Evolutionary conservation across 495 filamentous ascomycete species (phyloP).

Genomic region (Tuber microsphaerosporum): DNA sequence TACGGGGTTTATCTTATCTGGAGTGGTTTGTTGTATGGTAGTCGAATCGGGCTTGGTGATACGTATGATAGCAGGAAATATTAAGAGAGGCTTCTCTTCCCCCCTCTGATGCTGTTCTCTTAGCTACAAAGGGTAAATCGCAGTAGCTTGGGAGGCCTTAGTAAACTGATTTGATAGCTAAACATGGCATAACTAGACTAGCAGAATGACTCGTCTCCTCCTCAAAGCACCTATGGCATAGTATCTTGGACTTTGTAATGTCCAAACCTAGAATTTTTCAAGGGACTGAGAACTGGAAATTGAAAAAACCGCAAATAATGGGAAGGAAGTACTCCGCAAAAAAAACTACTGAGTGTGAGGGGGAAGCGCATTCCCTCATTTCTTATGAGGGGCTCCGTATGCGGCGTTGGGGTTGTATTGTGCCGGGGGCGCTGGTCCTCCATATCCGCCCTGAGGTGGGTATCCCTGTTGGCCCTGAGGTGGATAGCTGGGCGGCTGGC

Average conservation of each 20-base stretch:
- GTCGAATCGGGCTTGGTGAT: not conserved
- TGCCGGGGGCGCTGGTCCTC: conserved; percentile 14
- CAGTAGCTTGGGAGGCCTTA: not conserved
- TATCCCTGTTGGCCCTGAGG: conserved; percentile 23
- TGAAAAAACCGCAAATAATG: not conserved
- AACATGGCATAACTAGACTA: not conserved
- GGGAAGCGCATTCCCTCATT: not conserved
- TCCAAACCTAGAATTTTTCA: not conserved
- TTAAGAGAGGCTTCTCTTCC: not conserved
- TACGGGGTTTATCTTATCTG: not conserved
- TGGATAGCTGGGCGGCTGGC: conserved; percentile 16
- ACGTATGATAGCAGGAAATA: not conserved
- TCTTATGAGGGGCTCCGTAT: conserved; percentile 8
- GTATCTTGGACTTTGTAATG: conserved; percentile 12
- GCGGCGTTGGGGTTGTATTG: conserved; percentile 26
- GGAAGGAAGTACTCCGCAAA: not conserved
- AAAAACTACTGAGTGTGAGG: not conserved
- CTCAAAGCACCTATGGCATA: not conserved
- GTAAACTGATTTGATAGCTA: not conserved
- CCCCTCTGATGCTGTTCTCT: not conserved
- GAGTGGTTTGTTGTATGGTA: not conserved
- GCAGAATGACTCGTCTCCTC: not conserved
- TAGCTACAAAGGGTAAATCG: not conserved
- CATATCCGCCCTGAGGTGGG: conserved; percentile 9
- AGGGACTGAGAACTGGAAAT: not conserved